phyloP scores from a whole-genome alignment of 2,329 filamentous ascomycete species.

The Apiospora hydei region DNA sequence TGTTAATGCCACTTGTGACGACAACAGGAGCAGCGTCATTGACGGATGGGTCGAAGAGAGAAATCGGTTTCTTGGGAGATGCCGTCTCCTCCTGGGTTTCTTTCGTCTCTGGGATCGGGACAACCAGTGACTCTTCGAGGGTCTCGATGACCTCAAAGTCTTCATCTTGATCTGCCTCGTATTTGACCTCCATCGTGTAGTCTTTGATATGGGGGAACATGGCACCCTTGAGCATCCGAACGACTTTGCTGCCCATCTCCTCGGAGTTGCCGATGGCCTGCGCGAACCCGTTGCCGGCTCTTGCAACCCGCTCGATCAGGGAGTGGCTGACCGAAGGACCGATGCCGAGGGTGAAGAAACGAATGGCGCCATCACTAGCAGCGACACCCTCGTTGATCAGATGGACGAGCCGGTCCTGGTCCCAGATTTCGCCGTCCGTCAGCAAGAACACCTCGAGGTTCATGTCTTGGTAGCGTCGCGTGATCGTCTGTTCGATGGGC shows the following conservation, averaged over 20 bases:
- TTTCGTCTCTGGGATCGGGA: slow-evolving; percentile 28
- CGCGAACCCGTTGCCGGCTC: slow-evolving; percentile 63
- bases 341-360: slow-evolving; percentile 64
- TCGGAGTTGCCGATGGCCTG: slow-evolving; percentile 70
- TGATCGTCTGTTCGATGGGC: slow-evolving; percentile 54
- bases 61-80: slow-evolving; percentile 54
- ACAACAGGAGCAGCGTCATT: slow-evolving; percentile 44
- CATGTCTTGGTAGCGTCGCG: slow-evolving; percentile 51
- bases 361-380: slow-evolving; percentile 50
- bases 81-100: slow-evolving; percentile 22
- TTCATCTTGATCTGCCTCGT: slow-evolving; percentile 44
- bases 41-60: slow-evolving; percentile 63
- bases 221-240: slow-evolving; percentile 77
- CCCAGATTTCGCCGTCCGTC: slow-evolving; percentile 64
- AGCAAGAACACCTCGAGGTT: slow-evolving; percentile 62
- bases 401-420: slow-evolving; percentile 50
- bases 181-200: slow-evolving; percentile 70
- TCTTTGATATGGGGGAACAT: slow-evolving; percentile 71
- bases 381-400: slow-evolving; percentile 52
- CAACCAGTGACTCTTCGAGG: slow-evolving; percentile 48
- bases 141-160: slow-evolving; percentile 66
- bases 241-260: slow-evolving; percentile 71
- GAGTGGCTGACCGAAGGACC: slow-evolving; percentile 58
- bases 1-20: too few relatives aligned
- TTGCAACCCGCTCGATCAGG: slow-evolving; percentile 62